Evolutionary conservation across 2,329 filamentous ascomycete species (phyloP).

Genomic region (Colletotrichum kahawae): DNA sequence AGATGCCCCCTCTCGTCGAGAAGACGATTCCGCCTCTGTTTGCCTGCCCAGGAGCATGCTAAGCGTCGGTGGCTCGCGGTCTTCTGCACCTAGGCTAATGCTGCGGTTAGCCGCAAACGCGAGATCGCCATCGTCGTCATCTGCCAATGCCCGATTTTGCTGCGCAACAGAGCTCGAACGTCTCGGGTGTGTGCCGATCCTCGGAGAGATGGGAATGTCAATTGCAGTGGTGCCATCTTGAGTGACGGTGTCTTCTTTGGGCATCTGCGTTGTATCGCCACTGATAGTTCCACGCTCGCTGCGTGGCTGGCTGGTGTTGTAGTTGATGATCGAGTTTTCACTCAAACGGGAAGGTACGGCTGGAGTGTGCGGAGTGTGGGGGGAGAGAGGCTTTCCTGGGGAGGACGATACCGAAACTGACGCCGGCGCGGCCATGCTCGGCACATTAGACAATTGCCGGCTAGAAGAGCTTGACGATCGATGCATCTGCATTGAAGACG

Average conservation of each 20-base stretch:
- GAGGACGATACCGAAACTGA: conserved; percentile 87
- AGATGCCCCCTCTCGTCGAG: background rate
- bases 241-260: conserved; percentile 44
- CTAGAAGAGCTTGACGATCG: conserved; percentile 79
- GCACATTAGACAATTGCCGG: conserved; percentile 62
- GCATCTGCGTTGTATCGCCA: conserved; percentile 30
- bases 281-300: conserved; percentile 27
- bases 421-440: conserved; percentile 72
- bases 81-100: conserved; percentile 70
- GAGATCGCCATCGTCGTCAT: conserved; percentile 66
- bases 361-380: conserved; percentile 90
- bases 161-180: conserved; percentile 75
- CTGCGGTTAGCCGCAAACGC: conserved; percentile 68
- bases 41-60: conserved; percentile 63
- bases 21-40: conserved; percentile 38
- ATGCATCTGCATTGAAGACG: conserved; percentile 84
- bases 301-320: conserved; percentile 42
- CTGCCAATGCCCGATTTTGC: conserved; percentile 57
- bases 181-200: conserved; percentile 59
- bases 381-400: conserved; percentile 87
- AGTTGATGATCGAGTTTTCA: conserved; percentile 84
- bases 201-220: conserved; percentile 75
- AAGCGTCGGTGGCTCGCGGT: conserved; percentile 68
- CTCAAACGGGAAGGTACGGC: conserved; percentile 93
- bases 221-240: conserved; percentile 68